phyloP scores from a whole-genome alignment of 352 stramenopile genomes.

The Phytophthora lateralis region DNA sequence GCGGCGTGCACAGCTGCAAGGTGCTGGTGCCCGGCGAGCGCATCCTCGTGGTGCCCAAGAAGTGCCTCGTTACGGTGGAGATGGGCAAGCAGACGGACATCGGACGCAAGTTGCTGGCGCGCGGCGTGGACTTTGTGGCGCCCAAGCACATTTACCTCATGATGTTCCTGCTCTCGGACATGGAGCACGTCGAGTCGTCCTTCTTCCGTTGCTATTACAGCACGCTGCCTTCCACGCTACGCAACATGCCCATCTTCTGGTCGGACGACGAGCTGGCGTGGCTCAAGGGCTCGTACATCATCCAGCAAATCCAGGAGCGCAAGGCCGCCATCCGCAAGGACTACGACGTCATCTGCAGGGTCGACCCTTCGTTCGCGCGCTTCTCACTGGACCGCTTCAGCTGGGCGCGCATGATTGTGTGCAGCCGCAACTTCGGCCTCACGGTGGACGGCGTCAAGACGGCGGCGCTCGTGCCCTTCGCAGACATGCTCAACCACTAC shows the following conservation, averaged over 20 bases:
- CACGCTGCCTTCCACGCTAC: constrained; percentile 94
- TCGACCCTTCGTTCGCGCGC: constrained; percentile 91
- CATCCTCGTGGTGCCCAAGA: constrained; percentile 92
- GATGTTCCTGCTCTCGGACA: constrained; percentile 98
- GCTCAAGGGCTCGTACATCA: constrained; percentile 93
- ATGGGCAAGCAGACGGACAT: constrained; percentile 98
- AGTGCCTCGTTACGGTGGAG: constrained; percentile 99
- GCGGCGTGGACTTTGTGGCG: constrained; percentile 96
- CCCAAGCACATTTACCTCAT: constrained; percentile 99
- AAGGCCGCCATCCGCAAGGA: constrained; percentile 96
- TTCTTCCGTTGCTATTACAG: constrained; percentile 97
- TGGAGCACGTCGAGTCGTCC: constrained; percentile 87
- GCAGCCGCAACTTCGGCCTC: constrained; percentile 98
- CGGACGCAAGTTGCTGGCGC: constrained; percentile 91
- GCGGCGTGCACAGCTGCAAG: constrained; percentile 91
- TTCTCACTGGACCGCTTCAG: constrained; percentile 97
- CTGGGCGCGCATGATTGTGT: constrained; percentile 99
- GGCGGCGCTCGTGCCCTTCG: constrained; percentile 97
- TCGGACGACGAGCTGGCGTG: constrained; percentile 92
- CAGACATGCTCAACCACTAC: constrained; percentile 99
- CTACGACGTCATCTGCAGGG: constrained; percentile 96
- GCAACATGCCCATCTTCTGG: constrained; percentile 99
- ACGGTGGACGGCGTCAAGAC: constrained; percentile 97
- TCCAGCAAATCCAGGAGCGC: constrained; percentile 95
- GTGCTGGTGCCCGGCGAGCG: constrained; percentile 87